Conservation (phyloP, 371 early-diverging fungal genomes). For the Rhizopus microsporus region DNA sequence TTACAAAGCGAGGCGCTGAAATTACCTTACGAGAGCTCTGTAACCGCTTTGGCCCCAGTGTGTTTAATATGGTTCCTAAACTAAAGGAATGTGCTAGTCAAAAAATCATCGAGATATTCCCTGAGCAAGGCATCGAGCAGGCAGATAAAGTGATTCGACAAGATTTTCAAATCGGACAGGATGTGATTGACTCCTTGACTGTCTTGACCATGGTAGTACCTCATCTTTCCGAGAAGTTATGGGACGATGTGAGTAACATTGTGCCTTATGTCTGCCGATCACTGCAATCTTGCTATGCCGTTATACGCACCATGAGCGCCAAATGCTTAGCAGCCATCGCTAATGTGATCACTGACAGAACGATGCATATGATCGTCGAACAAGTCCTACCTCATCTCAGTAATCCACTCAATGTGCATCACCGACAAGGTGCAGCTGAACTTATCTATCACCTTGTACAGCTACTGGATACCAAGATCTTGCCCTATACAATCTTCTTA, state of each 20-base stretch:
- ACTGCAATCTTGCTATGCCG: slow-evolving; percentile 71
- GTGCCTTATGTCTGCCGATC: slow-evolving; percentile 67
- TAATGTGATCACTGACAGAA: slow-evolving; percentile 63
- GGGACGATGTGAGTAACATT: slow-evolving; percentile 50
- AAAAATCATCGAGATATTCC: slow-evolving; percentile 47
- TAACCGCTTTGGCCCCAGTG: slow-evolving; percentile 64
- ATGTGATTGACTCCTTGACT: slow-evolving; percentile 78
- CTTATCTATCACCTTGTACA: slow-evolving; percentile 67
- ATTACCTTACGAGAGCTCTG: slow-evolving; percentile 71
- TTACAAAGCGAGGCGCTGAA: slow-evolving; percentile 86
- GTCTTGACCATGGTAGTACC: slow-evolving; percentile 72
- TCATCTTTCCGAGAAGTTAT: slow-evolving; percentile 56
- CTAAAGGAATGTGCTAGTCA: slow-evolving; percentile 75
- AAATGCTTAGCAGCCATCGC: slow-evolving; percentile 78
- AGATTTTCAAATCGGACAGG: slow-evolving; percentile 58
- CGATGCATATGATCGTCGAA: slow-evolving; percentile 83
- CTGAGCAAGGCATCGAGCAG: slow-evolving; percentile 19
- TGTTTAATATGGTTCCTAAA: slow-evolving; percentile 77
- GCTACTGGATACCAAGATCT: slow-evolving; percentile 69
- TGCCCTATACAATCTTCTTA: slow-evolving; percentile 94
- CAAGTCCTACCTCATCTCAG: slow-evolving; percentile 78
- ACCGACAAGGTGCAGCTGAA: slow-evolving; percentile 92
- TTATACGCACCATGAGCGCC: slow-evolving; percentile 82
- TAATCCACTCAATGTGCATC: slow-evolving; percentile 64
- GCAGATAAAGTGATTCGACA: slow-evolving; percentile 34